phyloP scores from a whole-genome alignment of 2,329 filamentous ascomycete genomes.

The Biscogniauxia sp. region DNA sequence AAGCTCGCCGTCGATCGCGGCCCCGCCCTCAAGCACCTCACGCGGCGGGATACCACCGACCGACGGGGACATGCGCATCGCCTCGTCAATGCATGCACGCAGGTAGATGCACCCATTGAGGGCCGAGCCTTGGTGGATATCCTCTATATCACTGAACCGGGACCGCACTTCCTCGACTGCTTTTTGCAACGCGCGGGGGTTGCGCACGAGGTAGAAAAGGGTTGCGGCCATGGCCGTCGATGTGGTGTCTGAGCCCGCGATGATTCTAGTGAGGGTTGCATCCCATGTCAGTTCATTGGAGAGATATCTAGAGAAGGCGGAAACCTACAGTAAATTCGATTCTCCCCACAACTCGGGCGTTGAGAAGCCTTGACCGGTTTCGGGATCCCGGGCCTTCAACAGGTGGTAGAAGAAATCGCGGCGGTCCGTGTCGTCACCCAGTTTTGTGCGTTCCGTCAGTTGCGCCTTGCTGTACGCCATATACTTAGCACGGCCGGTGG shows the following conservation, averaged over 20 bases:
- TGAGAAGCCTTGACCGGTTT: constrained; percentile 65
- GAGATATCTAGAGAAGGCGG: background rate
- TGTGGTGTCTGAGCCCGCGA: constrained; percentile 70
- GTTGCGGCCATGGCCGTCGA: constrained; percentile 65
- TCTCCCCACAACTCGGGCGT: constrained; percentile 69
- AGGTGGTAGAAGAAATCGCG: constrained; percentile 77
- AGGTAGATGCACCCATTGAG: constrained; percentile 57
- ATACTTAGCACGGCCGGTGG: constrained; percentile 65
- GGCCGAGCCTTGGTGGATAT: constrained; percentile 51
- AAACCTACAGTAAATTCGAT: constrained; percentile 60
- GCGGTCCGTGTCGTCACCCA: constrained; percentile 64
- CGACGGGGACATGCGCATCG: constrained; percentile 61
- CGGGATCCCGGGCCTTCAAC: constrained; percentile 67
- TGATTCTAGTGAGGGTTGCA: constrained; percentile 46
- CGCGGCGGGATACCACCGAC: constrained; percentile 60
- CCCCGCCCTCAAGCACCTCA: constrained; percentile 55
- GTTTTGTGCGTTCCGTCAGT: constrained; percentile 62
- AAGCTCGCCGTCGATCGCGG: constrained; percentile 50
- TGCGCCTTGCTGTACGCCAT: constrained; percentile 69
- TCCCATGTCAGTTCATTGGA: background rate
- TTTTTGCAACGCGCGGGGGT: constrained; percentile 44
- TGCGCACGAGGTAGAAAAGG: constrained; percentile 60
- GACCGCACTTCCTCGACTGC: constrained; percentile 51
- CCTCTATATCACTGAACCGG: constrained; percentile 50
- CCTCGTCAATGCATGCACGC: constrained; percentile 63